A percentile compares a stretch with the other conserved stretches of the same genome.
Evolutionary conservation across 306 rosid species (phyloP).

Genomic region (Castanospermum australe): DNA sequence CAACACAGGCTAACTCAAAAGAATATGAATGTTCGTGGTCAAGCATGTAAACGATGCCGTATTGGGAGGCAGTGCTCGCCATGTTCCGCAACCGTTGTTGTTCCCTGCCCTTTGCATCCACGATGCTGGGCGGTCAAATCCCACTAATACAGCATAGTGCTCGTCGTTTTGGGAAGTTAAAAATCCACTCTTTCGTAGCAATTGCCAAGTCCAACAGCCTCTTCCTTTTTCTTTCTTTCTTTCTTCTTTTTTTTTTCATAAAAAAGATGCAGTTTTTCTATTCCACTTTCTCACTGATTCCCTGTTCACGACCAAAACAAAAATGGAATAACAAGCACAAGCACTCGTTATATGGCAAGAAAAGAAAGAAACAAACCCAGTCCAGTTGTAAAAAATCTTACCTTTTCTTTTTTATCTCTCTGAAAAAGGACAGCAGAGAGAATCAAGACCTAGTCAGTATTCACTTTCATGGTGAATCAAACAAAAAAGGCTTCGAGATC

Average conservation of each 20-base stretch:
- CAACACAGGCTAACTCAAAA: too few relatives aligned
- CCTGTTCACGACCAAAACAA: neutral
- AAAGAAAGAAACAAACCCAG: neutral
- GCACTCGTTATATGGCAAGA: too few relatives aligned
- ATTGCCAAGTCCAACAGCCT: neutral
- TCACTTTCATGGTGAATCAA: neutral
- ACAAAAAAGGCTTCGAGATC: neutral
- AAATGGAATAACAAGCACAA: neutral
- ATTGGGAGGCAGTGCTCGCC: neutral
- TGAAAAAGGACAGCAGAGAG: neutral
- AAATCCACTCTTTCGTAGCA: neutral
- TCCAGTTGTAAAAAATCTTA: neutral
- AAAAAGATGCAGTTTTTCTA: neutral
- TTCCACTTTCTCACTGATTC: neutral
- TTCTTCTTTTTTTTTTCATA: neutral
- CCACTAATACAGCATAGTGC: too few relatives aligned
- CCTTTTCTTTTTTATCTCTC: neutral
- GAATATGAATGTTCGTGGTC: too few relatives aligned
- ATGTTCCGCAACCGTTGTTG: neutral
- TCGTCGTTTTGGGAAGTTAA: too few relatives aligned
- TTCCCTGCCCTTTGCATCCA: slow-evolving; percentile 18
- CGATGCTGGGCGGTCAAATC: neutral
- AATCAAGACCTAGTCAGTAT: neutral
- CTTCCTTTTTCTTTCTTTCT: neutral
- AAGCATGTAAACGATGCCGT: slow-evolving; percentile 10